phyloP scores from a whole-genome alignment of 352 stramenopile genomes.

The Phytophthora melonis region DNA sequence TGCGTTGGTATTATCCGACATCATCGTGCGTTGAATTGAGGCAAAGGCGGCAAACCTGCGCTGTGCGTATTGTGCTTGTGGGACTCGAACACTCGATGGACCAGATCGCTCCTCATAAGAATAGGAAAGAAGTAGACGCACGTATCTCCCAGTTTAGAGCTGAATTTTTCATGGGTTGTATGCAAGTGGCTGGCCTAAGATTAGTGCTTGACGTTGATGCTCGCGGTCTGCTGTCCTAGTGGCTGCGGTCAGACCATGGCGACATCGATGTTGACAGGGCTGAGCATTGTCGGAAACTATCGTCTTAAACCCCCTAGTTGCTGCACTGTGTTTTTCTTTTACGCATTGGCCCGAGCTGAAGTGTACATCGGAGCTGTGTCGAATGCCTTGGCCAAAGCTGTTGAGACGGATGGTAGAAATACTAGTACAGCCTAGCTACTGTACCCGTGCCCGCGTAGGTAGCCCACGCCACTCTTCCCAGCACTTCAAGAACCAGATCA shows the following conservation, averaged over 20 bases:
- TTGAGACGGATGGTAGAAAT: too few species aligned
- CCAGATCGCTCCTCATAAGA: constrained; percentile 18
- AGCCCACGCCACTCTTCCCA: not conserved
- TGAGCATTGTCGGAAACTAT: too few species aligned
- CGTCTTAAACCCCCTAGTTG: too few species aligned
- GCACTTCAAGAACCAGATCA: not conserved
- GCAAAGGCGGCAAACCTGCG: not conserved
- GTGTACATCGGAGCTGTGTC: too few species aligned
- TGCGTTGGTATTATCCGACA: constrained; percentile 17
- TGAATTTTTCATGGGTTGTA: constrained; percentile 15
- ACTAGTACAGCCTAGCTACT: too few species aligned
- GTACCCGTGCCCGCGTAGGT: not conserved
- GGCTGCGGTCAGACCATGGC: not conserved
- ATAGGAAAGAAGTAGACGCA: constrained; percentile 9
- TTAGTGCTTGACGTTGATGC: constrained; percentile 17
- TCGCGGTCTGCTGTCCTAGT: not conserved
- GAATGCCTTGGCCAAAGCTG: too few species aligned
- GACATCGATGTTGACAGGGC: not conserved
- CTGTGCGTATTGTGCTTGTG: not conserved
- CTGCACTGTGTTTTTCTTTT: too few species aligned
- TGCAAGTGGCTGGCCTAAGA: constrained; percentile 11
- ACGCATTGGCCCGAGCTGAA: too few species aligned
- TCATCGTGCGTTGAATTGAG: constrained; percentile 25
- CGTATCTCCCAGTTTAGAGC: constrained; percentile 19
- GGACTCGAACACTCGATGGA: constrained; percentile 1